These are phyloP conservation scores for Scedosporium apiospermum DNA, from an alignment of 2,329 filamentous ascomycete species.

Conservation along the genomic window DNA sequence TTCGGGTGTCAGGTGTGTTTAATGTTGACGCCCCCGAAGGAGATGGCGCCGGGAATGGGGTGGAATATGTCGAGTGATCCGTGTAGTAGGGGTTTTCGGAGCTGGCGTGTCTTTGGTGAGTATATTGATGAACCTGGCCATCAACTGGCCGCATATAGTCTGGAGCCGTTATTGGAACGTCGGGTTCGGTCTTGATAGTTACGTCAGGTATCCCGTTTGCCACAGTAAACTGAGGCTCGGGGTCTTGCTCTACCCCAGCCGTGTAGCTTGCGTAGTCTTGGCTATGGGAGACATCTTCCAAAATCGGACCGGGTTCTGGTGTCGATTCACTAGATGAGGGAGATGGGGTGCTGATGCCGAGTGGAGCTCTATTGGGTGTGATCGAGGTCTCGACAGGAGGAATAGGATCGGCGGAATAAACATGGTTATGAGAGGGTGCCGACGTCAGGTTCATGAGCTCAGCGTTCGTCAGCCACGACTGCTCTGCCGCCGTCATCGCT, in stretches of 20 bases:
- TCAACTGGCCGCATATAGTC: conserved; percentile 10
- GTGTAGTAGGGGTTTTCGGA: conserved; percentile 12
- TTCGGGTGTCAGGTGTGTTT: conserved; percentile 37
- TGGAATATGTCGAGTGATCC: conserved; percentile 31
- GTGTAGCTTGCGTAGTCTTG: conserved; percentile 7
- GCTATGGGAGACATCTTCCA: not conserved
- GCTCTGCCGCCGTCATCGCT: conserved; percentile 25
- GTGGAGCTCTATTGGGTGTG: not conserved
- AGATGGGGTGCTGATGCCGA: not conserved
- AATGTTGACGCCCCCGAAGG: conserved; percentile 31
- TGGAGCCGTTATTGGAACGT: not conserved
- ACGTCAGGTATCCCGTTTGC: conserved; percentile 4
- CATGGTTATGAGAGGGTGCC: not conserved
- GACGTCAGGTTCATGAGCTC: conserved; percentile 5
- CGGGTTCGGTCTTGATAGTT: conserved; percentile 3
- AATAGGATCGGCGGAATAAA: not conserved
- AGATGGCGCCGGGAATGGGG: conserved; percentile 27
- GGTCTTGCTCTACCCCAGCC: conserved; percentile 6
- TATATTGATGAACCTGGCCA: conserved; percentile 10
- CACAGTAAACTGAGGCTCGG: not conserved
- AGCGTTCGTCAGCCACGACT: conserved; percentile 6
- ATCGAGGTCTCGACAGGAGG: not conserved
- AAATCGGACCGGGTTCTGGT: not conserved
- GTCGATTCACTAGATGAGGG: not conserved
- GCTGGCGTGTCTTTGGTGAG: conserved; percentile 9